Percentiles rank a stretch among this genome's conserved stretches.
Evolutionary conservation across 2,329 filamentous ascomycete species (phyloP).

Genomic region (Phaeosphaeriaceae sp.): DNA sequence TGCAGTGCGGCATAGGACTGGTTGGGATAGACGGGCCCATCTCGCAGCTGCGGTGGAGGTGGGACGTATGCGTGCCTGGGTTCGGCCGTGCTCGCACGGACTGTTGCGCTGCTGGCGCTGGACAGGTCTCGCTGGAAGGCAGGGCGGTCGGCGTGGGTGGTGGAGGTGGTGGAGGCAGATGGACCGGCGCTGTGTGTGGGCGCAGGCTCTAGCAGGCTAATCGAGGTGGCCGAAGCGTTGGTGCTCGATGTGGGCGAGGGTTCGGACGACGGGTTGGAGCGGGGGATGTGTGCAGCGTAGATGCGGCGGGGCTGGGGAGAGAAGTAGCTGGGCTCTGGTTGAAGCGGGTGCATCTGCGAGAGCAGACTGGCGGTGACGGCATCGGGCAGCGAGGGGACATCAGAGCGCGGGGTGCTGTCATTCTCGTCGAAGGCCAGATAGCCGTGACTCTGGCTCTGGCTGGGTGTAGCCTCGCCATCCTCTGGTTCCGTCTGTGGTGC

Average conservation of each 20-base stretch:
- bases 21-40: conserved; percentile 55
- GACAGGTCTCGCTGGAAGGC: conserved; percentile 51
- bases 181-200: not conserved
- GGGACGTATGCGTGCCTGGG: conserved; percentile 24
- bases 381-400: conserved; percentile 45
- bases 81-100: conserved; percentile 45
- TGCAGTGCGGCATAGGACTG: conserved; percentile 59
- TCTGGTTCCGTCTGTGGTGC: conserved; percentile 9
- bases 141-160: conserved; percentile 41
- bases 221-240: conserved; percentile 34
- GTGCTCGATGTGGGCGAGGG: conserved; percentile 41
- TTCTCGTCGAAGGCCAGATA: conserved; percentile 29
- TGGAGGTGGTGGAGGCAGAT: not conserved
- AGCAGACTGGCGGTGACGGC: conserved; percentile 25
- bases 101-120: conserved; percentile 50
- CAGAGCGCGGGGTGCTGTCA: conserved; percentile 51
- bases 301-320: conserved; percentile 47
- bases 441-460: conserved; percentile 11
- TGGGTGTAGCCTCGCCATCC: conserved; percentile 13
- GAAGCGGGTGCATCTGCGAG: conserved; percentile 25
- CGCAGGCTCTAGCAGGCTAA: conserved; percentile 14
- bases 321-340: conserved; percentile 47
- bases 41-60: conserved; percentile 27
- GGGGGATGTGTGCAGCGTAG: conserved; percentile 39
- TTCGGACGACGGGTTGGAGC: conserved; percentile 38